Base-by-base conservation (phyloP, 176 grass and related monocot species). In the Dactylis glomerata region DNA sequence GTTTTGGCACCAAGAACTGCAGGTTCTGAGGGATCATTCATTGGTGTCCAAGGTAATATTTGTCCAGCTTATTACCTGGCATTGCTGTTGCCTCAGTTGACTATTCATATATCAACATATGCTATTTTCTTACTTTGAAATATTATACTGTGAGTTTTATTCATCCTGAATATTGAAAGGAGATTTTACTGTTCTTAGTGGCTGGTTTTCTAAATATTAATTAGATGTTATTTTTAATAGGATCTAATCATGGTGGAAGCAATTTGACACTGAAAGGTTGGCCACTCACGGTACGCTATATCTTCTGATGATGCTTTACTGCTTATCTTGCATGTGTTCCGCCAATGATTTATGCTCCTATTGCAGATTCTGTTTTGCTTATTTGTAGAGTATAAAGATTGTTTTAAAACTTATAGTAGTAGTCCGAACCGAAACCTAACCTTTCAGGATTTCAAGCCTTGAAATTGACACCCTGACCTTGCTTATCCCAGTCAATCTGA, bases 261-360 rank as follows among this genome's bases (percentile, higher is more conserved):
- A 96, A 89, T 86, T 82, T 96, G 65, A 96, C 91, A 73, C 68
- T 96, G 68, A 96, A 96, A 89, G 94, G 94, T 49, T 96, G 94
- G 94, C 89, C 94, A 37, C 89, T 96, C 24, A 96, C 87, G 27
- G 94, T 96, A 89, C 86, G 84, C 73, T 87, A 40, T 30, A 56
- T 33, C 11, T 76, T 79, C 52, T 77, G 22, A 14, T 84, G 51
- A 64, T 16, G 36, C 20, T 28, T 20, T 82, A 40, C 74, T 77
- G 40, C 22, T 75, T 49, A 61, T 65, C 23, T 52, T 75, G 42
- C n/a, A 87, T 55, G 32, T 75, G 46, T 26, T 76, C 66, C 2
- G 11, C 16, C 49, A 62, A 80, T 79, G 28, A 62, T 45, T 13
- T 27, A 23, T 19, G 4, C 51, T 47, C 27, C 23, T 77, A 68